Conservation (phyloP, 176 grass and related monocot species). For the Aechmea fasciata region DNA sequence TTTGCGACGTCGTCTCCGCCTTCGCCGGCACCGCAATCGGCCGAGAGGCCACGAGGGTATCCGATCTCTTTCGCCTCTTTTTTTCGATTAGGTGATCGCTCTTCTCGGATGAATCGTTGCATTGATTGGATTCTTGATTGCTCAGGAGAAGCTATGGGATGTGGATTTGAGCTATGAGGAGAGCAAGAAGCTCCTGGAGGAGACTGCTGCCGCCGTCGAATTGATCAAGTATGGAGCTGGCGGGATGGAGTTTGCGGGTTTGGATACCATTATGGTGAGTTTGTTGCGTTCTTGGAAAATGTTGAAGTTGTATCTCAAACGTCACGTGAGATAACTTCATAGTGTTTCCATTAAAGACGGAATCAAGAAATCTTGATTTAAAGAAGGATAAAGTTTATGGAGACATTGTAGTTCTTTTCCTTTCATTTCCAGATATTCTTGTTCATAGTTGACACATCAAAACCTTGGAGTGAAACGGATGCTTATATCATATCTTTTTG, state of each 20-base stretch:
- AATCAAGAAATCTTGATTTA: no score
- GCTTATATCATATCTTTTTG: background rate
- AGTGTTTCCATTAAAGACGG: no score
- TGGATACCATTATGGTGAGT: constrained; percentile 52
- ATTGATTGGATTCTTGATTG: background rate
- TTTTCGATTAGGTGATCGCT: background rate
- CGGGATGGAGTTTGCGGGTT: constrained; percentile 45
- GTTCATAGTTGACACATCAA: no score
- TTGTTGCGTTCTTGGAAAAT: background rate
- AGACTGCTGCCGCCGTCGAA: constrained; percentile 51
- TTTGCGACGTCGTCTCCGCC: constrained; percentile 49
- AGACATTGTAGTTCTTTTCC: no score
- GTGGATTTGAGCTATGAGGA: constrained; percentile 57
- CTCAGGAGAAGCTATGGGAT: constrained; percentile 44
- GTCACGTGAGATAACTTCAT: no score
- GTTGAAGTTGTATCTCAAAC: no score
- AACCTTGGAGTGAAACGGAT: no score
- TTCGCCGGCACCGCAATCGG: constrained; percentile 54
- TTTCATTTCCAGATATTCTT: no score
- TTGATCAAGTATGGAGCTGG: constrained; percentile 44
- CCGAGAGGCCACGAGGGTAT: constrained; percentile 49
- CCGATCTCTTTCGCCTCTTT: background rate
- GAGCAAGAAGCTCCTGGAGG: constrained; percentile 45
- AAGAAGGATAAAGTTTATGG: no score
- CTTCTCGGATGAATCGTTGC: constrained; percentile 5